phyloP scores from a whole-genome alignment of 202 grass and related monocot species.

The Hordeum pubiflorum region DNA sequence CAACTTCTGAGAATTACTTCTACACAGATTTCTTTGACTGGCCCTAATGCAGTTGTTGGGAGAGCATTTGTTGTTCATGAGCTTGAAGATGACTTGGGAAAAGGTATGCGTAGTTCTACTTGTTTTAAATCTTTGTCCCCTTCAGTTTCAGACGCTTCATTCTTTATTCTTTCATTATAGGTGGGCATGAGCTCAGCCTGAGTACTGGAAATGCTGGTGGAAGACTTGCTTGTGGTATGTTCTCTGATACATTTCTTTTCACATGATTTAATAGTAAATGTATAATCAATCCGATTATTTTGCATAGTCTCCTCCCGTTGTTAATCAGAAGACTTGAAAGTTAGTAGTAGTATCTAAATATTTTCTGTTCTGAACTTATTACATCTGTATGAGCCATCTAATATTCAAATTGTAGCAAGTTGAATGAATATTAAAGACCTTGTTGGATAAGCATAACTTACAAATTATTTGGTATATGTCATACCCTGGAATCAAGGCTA shows the following conservation, averaged over 20 bases:
- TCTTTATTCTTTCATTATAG: slow-evolving; percentile 31
- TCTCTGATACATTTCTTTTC: slow-evolving; percentile 11
- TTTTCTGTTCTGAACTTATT: neutral
- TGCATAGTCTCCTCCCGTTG: neutral
- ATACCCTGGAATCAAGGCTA: too few species aligned
- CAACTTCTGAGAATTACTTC: slow-evolving; percentile 1
- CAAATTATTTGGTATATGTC: neutral
- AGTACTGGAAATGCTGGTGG: slow-evolving; percentile 94
- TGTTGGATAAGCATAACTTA: neutral
- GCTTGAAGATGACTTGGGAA: slow-evolving; percentile 93
- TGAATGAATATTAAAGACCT: neutral
- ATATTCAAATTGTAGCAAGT: neutral
- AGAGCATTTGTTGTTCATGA: slow-evolving; percentile 99
- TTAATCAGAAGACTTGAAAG: neutral
- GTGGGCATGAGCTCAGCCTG: slow-evolving; percentile 94
- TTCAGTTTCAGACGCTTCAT: neutral
- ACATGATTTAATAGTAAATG: neutral
- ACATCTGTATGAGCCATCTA: neutral
- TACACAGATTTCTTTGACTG: slow-evolving; percentile 70
- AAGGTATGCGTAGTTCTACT: slow-evolving; percentile 48
- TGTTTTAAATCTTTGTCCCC: neutral
- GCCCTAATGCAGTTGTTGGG: slow-evolving; percentile 81
- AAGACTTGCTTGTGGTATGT: slow-evolving; percentile 86
- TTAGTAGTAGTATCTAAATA: neutral
- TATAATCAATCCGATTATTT: neutral